Evolutionary conservation across 768 basidiomycete genomes (phyloP), one percentile per base, ranked within the genome.

Genomic region (Auriculariales sp.): DNA sequence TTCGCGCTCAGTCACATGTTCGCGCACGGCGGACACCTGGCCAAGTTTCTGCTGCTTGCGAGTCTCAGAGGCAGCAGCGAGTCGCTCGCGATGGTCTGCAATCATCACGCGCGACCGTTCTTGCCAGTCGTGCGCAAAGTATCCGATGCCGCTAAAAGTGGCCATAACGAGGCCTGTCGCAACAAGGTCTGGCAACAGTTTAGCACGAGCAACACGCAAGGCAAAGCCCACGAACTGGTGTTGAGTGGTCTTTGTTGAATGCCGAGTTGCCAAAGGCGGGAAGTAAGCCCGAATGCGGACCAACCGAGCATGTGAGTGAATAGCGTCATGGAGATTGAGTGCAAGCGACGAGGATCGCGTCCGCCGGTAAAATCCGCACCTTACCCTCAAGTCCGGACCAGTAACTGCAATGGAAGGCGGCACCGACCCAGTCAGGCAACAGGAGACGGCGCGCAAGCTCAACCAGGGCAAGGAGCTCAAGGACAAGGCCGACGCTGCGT

Each of bases 211-310:
- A 46, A 46, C 33, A 24, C 42, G 44, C 35, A 48, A 36, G 50
- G n/a, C n/a, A n/a, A n/a, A n/a, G n/a, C n/a, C n/a, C n/a, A 15
- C 89, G 62, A 61, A 93, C 91, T 88, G 42, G 79, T 73, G 64
- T 85, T 76, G 52, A 92, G 72, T 60, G 80, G 79, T 58, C 83
- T 73, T 61, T 74, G 80, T 64, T 89, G 83, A 58, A 95, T 83
- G 49, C 82, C 83, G 22, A 95, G 78, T 66, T 93, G 90, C 57
- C 86, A 88, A 53, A 90, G 71, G 52, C 92, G 75, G 17, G 82
- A 79, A 19, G 81, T 80, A 52, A 95, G 81, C 35, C 91, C 91
- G 60, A 90, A 82, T 50, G 74, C 64, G 2, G 86, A 83, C 65
- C 87, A 87, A 34, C 86, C 85, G 60, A 87, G 62, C 54, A 89